Evolutionary conservation across 2,329 filamentous ascomycete genomes (phyloP).

Genomic region (Pochonia chlamydosporia): DNA sequence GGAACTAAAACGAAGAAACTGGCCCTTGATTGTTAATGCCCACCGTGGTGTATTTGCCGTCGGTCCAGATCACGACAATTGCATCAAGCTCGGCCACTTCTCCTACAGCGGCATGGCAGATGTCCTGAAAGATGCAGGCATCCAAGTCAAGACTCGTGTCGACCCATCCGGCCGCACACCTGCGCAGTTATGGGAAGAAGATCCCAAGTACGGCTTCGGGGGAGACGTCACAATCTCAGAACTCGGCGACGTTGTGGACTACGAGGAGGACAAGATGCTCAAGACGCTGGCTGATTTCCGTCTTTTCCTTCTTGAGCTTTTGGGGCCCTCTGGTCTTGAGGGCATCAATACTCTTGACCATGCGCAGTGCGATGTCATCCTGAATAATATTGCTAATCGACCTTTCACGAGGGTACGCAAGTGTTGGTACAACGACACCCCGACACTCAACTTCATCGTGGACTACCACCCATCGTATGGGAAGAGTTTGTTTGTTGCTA

Average conservation of each 20-base stretch:
- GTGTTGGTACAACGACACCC: not conserved
- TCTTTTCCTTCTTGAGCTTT: not conserved
- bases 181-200: not conserved
- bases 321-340: not conserved
- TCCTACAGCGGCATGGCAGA: not conserved
- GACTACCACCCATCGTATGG: not conserved
- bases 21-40: not conserved
- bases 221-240: not conserved
- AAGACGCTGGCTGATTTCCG: not conserved
- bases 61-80: not conserved
- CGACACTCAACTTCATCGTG: not conserved
- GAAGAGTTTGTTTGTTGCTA: slow-evolving; percentile 40
- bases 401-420: not conserved
- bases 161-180: not conserved
- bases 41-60: not conserved
- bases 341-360: not conserved
- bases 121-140: not conserved
- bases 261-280: not conserved
- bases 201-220: not conserved
- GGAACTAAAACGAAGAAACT: not conserved
- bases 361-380: not conserved
- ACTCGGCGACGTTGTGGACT: not conserved
- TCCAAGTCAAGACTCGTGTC: not conserved
- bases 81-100: not conserved
- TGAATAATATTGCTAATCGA: not conserved